A percentile compares a stretch with the other conserved stretches of the same genome.
Evolutionary conservation across 2,329 filamentous ascomycete species (phyloP).

Genomic region (Cercospora citrullina): DNA sequence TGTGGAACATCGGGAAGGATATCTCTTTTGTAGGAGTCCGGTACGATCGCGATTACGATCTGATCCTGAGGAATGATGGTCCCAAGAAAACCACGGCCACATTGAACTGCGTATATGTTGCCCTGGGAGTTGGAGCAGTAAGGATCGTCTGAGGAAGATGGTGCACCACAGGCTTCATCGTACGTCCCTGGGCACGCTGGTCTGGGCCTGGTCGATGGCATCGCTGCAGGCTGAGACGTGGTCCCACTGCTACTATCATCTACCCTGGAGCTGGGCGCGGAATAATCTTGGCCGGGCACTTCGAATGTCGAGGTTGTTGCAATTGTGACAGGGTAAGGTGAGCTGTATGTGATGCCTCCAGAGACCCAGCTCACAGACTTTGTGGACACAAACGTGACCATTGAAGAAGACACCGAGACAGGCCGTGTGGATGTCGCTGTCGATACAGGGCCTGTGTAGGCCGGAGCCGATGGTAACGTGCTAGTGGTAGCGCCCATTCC

Average conservation of each 20-base stretch:
- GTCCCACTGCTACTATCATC: neutral
- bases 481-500: constrained; percentile 34
- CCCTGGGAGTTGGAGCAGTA: constrained; percentile 13
- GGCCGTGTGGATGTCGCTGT: neutral
- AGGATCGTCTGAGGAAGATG: neutral
- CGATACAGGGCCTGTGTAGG: constrained; percentile 35
- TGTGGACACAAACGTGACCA: constrained; percentile 8
- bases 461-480: constrained; percentile 17
- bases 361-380: constrained; percentile 6
- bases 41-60: neutral
- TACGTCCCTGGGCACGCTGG: constrained; percentile 12
- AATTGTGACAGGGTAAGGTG: constrained; percentile 5
- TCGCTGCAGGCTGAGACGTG: neutral
- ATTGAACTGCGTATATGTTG: constrained; percentile 10
- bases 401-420: neutral
- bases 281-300: neutral
- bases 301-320: neutral
- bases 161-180: constrained; percentile 6
- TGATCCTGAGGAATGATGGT: constrained; percentile 15
- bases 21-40: constrained; percentile 10
- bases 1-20: constrained; percentile 5
- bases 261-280: neutral
- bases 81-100: constrained; percentile 14
- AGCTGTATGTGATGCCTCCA: constrained; percentile 7
- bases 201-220: neutral